Evolutionary conservation across 1,284 basidiomycete species (phyloP).

Genomic region (Flammula alnicola): DNA sequence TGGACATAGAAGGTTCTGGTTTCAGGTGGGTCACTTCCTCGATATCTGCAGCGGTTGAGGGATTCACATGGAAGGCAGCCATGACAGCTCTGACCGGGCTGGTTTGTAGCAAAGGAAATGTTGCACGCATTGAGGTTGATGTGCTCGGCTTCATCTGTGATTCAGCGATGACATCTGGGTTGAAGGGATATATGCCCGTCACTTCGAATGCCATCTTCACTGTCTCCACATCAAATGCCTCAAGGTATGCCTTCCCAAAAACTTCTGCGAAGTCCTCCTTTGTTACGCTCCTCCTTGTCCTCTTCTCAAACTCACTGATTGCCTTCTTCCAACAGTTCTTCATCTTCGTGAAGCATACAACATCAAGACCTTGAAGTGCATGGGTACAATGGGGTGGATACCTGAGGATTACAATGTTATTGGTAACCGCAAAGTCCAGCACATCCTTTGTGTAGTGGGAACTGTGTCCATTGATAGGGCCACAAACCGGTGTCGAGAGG

Average conservation of each 20-base stretch:
- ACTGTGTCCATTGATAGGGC: conserved; percentile 43
- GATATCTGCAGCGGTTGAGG: no score
- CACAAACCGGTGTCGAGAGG: conserved; percentile 31
- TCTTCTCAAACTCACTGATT: conserved; percentile 23
- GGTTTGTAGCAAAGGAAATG: no score
- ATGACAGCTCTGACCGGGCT: no score
- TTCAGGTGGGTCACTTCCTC: no score
- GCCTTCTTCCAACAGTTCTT: not conserved
- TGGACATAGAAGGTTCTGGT: no score
- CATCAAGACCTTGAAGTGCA: conserved; percentile 42
- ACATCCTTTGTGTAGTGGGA: conserved; percentile 42
- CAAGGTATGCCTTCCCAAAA: conserved; percentile 35
- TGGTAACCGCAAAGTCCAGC: conserved; percentile 32
- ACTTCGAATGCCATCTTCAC: not conserved
- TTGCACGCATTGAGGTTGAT: conserved; percentile 1
- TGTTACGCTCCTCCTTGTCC: conserved; percentile 10
- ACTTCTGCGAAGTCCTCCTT: conserved; percentile 33
- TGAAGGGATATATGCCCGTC: conserved; percentile 4
- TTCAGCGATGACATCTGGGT: conserved; percentile 5
- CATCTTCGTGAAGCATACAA: conserved; percentile 39
- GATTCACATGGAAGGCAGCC: no score
- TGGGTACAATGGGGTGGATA: conserved; percentile 48
- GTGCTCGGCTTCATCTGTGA: conserved; percentile 2
- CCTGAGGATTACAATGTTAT: conserved; percentile 40
- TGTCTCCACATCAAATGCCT: conserved; percentile 24